These are phyloP conservation scores for Ascochyta rabiei DNA, from an alignment of 2,329 filamentous ascomycete species.

Conservation along the genomic window DNA sequence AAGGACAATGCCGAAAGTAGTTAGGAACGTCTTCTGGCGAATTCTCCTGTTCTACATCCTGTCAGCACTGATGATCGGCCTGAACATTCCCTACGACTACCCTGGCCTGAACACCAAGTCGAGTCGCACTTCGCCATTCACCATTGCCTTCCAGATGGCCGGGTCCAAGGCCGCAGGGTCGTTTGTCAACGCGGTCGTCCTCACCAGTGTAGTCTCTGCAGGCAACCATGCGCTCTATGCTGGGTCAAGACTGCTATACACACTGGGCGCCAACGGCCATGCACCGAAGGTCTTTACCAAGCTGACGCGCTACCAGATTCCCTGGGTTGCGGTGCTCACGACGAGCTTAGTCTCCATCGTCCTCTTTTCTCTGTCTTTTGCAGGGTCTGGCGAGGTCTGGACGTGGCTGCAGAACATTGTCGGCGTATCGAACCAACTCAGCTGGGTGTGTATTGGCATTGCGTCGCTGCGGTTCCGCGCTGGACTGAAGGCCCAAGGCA, in stretches of 20 bases:
- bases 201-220: slow-evolving; percentile 64
- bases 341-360: slow-evolving; percentile 46
- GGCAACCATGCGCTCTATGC: slow-evolving; percentile 64
- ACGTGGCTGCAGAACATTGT: slow-evolving; percentile 75
- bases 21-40: slow-evolving; percentile 83
- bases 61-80: slow-evolving; percentile 50
- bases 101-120: slow-evolving; percentile 44
- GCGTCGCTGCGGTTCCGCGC: slow-evolving; percentile 64
- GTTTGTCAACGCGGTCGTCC: slow-evolving; percentile 70
- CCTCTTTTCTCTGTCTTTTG: slow-evolving; percentile 54
- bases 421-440: slow-evolving; percentile 60
- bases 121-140: slow-evolving; percentile 63
- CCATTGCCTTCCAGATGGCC: slow-evolving; percentile 67
- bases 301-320: slow-evolving; percentile 52
- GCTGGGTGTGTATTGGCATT: slow-evolving; percentile 61
- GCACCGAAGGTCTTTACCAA: slow-evolving; percentile 73
- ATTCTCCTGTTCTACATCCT: slow-evolving; percentile 52
- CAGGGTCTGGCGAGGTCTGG: slow-evolving; percentile 47
- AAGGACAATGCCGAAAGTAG: slow-evolving; percentile 81
- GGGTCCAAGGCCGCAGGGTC: slow-evolving; percentile 65
- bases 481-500: slow-evolving; percentile 53
- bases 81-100: slow-evolving; percentile 50
- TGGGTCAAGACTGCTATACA: slow-evolving; percentile 61
- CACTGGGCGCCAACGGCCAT: slow-evolving; percentile 62
- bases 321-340: slow-evolving; percentile 45